Conservation (phyloP, 1,139 yeast genomes). For the Nakaseomyces nivariensis region DNA sequence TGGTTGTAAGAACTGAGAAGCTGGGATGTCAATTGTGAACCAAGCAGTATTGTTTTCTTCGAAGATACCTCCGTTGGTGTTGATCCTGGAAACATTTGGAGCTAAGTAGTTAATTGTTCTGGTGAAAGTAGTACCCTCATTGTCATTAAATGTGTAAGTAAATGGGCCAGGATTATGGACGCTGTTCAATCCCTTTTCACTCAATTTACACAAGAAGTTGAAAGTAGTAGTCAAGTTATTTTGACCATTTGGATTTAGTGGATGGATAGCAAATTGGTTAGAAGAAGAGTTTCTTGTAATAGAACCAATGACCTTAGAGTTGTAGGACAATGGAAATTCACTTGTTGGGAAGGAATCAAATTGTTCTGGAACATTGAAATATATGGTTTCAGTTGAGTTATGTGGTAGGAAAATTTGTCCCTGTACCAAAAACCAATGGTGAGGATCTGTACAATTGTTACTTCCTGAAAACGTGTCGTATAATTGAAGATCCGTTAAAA, state of each 20-base stretch:
- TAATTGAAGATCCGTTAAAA: conserved; percentile 11
- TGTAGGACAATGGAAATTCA: conserved; percentile 14
- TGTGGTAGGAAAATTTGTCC: conserved; percentile 19
- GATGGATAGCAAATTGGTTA: conserved; percentile 18
- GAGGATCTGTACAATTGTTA: conserved; percentile 17
- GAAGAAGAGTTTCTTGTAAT: conserved; percentile 11
- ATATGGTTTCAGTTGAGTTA: conserved; percentile 14
- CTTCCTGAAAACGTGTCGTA: conserved; percentile 17
- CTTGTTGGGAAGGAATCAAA: conserved; percentile 15
- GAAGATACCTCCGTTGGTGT: conserved; percentile 21
- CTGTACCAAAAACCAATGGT: conserved; percentile 22
- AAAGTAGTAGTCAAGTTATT: conserved; percentile 16
- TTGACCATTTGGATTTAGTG: conserved; percentile 6
- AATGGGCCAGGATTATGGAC: conserved; percentile 13
- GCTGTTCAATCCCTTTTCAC: conserved; percentile 9
- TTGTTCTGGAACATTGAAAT: conserved; percentile 19
- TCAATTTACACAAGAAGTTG: conserved; percentile 19
- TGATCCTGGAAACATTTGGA: conserved; percentile 10
- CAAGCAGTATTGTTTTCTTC: conserved; percentile 19
- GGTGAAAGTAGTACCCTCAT: conserved; percentile 14
- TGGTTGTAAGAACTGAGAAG: conserved; percentile 12
- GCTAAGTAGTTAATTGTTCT: conserved; percentile 16
- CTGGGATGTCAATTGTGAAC: conserved; percentile 25
- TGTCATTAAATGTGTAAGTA: conserved; percentile 16
- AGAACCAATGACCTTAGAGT: conserved; percentile 15